phyloP scores from a whole-genome alignment of 352 stramenopile genomes.

The Aphanomyces astaci region DNA sequence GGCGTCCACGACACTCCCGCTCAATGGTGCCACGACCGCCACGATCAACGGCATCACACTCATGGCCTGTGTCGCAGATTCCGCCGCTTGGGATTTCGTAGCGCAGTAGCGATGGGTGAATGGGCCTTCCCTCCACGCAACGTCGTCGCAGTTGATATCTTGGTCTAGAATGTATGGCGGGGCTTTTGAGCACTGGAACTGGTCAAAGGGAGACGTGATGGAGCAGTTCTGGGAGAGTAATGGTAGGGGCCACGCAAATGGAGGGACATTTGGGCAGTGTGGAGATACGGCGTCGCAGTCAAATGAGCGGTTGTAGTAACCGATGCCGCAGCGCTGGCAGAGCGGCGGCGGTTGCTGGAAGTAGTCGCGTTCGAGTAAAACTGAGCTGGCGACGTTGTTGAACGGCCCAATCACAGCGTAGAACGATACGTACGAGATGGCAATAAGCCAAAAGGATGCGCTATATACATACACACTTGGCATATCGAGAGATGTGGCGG shows the following conservation, averaged over 20 bases:
- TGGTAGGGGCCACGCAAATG: conserved; percentile 17
- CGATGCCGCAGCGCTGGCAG: conserved; percentile 18
- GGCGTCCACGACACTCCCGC: conserved; percentile 1
- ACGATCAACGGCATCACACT: conserved; percentile 11
- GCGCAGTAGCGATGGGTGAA: conserved; percentile 13
- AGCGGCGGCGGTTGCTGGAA: neutral
- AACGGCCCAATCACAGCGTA: conserved; percentile 17
- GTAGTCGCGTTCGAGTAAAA: conserved; percentile 18
- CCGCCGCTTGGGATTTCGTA: neutral
- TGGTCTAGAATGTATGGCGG: conserved; percentile 17
- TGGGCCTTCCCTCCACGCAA: neutral
- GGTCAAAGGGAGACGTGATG: neutral
- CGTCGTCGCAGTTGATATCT: conserved; percentile 20
- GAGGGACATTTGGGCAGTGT: neutral
- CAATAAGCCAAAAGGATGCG: conserved; percentile 21
- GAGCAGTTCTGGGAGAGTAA: conserved; percentile 11
- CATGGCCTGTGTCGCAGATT: conserved; percentile 1
- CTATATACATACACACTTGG: neutral
- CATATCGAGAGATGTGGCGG: neutral
- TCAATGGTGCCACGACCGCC: conserved; percentile 1
- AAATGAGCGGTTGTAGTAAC: neutral
- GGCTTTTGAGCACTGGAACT: neutral
- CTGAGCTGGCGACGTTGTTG: conserved; percentile 20
- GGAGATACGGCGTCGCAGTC: conserved; percentile 6
- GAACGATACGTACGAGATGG: conserved; percentile 7